Conservation (phyloP, 495 filamentous ascomycete genomes). For the Annulohypoxylon maeteangense region DNA sequence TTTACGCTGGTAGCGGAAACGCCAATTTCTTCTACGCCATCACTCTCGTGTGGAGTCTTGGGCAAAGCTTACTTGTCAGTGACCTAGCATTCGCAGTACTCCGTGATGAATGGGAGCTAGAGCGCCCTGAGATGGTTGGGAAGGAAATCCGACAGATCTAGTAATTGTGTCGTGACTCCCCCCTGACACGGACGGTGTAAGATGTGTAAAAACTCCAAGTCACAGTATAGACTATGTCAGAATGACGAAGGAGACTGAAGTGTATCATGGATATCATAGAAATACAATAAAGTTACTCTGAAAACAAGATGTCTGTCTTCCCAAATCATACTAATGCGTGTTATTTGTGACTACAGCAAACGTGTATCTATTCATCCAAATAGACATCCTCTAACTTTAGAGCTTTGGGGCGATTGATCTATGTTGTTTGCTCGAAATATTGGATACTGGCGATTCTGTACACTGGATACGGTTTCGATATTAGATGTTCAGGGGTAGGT, state of each 20-base stretch:
- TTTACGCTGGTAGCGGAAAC: constrained; percentile 97
- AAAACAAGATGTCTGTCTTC: not conserved
- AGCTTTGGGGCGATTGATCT: too few species aligned
- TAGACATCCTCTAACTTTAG: too few species aligned
- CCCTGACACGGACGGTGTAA: not conserved
- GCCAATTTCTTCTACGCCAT: constrained; percentile 99
- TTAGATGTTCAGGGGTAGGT: too few species aligned
- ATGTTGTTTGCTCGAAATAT: too few species aligned
- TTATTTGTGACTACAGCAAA: not conserved
- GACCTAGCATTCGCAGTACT: constrained; percentile 89
- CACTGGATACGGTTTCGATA: too few species aligned
- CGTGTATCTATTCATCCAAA: too few species aligned
- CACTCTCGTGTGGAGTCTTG: constrained; percentile 95
- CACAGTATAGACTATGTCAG: constrained; percentile 13
- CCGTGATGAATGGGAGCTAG: constrained; percentile 92
- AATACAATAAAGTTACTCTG: constrained; percentile 15
- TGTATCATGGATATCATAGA: constrained; percentile 21
- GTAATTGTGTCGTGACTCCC: constrained; percentile 13
- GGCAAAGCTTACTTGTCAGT: constrained; percentile 78
- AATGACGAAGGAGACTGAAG: constrained; percentile 1
- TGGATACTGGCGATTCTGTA: too few species aligned
- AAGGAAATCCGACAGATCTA: constrained; percentile 89
- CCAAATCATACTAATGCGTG: not conserved
- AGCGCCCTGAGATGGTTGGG: constrained; percentile 87
- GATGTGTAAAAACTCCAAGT: not conserved